Evolutionary conservation across 768 basidiomycete species (phyloP), one percentile per base, ranked within the genome.

Genomic region (Scleroderma bovista): DNA sequence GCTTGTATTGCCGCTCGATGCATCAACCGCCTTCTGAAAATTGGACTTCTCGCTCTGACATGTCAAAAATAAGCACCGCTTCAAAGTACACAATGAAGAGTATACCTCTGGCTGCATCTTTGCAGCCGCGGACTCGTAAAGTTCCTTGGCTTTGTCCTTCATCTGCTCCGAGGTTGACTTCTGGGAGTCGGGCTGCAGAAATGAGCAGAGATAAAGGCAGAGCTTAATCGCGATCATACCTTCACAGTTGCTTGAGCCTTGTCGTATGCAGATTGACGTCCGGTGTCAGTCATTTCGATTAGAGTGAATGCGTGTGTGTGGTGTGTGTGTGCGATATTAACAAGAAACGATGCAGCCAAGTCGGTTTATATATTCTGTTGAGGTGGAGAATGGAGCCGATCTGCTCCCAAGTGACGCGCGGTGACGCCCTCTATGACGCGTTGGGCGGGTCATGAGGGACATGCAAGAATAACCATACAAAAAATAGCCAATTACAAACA

Each of bases 211-310:
- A 32, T 8, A 23, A 26, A 22, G n/a, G 38, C 6, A 4, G 22
- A 23, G 19, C 34, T 22, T 3, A 20, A 13, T 23, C 13, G 17
- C 17, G 8, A 29, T 46, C 50, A 2, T 43, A 80, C 79, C 76
- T 82, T 80, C 46, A 79, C 3, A 39, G 75, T 68, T 59, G 79
- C 54, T 33, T 60, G 52, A 44, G 71, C 74, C 69, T 82, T 83
- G 72, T 81, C 78, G 60, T 77, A 76, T 68, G 80, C 66, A 51
- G 73, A 75, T 72, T 81, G 78, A 57, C 81, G 80, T 50, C 65
- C 72, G 46, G 71, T 65, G 60, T 83, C 80, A 60, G 79, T 76
- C 79, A 81, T 81, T 40, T 4, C 13, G 39, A 20, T 40, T 50
- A 45, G 17, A 52, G 51, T 22, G 46, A 26, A 20, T 32, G 22